phyloP scores from a whole-genome alignment of 805 yeast genomes.

The Millerago galiae region DNA sequence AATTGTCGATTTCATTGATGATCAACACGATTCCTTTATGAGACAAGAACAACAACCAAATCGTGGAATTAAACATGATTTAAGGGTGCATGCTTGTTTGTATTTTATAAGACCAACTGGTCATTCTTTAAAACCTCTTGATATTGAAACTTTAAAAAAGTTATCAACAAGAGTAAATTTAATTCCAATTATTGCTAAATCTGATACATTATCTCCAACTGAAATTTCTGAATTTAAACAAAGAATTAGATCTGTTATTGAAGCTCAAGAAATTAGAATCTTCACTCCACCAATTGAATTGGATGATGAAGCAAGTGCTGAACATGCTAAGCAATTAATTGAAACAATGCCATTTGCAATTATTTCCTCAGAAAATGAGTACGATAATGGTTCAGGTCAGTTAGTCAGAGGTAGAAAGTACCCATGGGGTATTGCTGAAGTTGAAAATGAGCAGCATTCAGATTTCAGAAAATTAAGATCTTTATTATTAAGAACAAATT shows the following conservation, averaged over 20 bases:
- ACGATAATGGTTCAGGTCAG: conserved; percentile 56
- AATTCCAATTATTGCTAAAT: conserved; percentile 63
- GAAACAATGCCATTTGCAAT: conserved; percentile 86
- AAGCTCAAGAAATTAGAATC: conserved; percentile 75
- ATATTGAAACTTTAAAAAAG: conserved; percentile 82
- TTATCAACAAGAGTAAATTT: conserved; percentile 74
- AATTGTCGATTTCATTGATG: conserved; percentile 81
- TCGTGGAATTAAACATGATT: conserved; percentile 60
- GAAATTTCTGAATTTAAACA: conserved; percentile 25
- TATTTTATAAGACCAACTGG: conserved; percentile 92
- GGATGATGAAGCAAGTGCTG: conserved; percentile 70
- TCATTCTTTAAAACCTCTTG: conserved; percentile 80
- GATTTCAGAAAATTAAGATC: conserved; percentile 80
- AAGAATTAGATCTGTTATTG: conserved; percentile 76
- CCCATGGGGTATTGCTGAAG: conserved; percentile 89
- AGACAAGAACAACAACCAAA: conserved; percentile 90
- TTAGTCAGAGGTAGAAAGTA: conserved; percentile 74
- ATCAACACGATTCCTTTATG: conserved; percentile 83
- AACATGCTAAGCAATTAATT: conserved; percentile 72
- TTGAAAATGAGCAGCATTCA: conserved; percentile 79
- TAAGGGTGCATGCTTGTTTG: conserved; percentile 85
- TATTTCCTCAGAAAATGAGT: conserved; percentile 69
- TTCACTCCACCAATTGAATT: conserved; percentile 79
- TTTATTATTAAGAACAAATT: conserved; percentile 70
- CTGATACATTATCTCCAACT: conserved; percentile 22